Evolutionary conservation across 805 yeast species (phyloP).

Genomic region (Lipomyces anomalus): DNA sequence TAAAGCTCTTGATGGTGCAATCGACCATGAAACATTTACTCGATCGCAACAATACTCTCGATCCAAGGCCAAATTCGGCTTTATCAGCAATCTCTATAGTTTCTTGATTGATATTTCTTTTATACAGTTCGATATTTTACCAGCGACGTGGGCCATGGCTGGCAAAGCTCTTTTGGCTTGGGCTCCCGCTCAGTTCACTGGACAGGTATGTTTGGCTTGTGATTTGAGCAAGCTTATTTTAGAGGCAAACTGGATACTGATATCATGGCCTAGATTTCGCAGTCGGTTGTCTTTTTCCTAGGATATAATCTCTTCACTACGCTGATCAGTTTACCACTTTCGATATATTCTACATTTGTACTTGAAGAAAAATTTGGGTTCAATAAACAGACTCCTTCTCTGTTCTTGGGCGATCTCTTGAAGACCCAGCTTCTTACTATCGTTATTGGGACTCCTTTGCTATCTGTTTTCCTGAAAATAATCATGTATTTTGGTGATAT

Average conservation of each 20-base stretch:
- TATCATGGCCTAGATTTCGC: slow-evolving; percentile 42
- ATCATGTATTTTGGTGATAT: slow-evolving; percentile 72
- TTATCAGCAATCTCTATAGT: slow-evolving; percentile 48
- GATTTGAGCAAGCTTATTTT: neutral
- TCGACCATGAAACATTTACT: slow-evolving; percentile 65
- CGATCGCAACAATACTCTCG: slow-evolving; percentile 74
- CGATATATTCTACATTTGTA: slow-evolving; percentile 75
- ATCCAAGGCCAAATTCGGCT: slow-evolving; percentile 68
- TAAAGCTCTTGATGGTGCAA: slow-evolving; percentile 57
- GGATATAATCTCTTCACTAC: slow-evolving; percentile 47
- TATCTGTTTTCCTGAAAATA: slow-evolving; percentile 73
- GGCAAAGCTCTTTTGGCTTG: slow-evolving; percentile 35
- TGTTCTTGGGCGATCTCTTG: slow-evolving; percentile 69
- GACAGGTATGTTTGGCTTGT: slow-evolving; percentile 33
- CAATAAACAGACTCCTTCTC: slow-evolving; percentile 68
- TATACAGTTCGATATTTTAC: slow-evolving; percentile 57
- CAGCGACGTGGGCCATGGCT: slow-evolving; percentile 54
- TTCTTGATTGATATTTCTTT: slow-evolving; percentile 53
- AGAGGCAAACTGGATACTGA: neutral
- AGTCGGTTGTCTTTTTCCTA: slow-evolving; percentile 60
- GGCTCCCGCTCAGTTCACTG: slow-evolving; percentile 38
- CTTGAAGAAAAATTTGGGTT: slow-evolving; percentile 91
- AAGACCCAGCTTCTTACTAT: slow-evolving; percentile 53
- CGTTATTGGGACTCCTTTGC: slow-evolving; percentile 63
- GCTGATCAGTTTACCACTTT: slow-evolving; percentile 57